Evolutionary conservation across 2,329 filamentous ascomycete genomes (phyloP).

Genomic region (Pseudogymnoascus sp.): DNA sequence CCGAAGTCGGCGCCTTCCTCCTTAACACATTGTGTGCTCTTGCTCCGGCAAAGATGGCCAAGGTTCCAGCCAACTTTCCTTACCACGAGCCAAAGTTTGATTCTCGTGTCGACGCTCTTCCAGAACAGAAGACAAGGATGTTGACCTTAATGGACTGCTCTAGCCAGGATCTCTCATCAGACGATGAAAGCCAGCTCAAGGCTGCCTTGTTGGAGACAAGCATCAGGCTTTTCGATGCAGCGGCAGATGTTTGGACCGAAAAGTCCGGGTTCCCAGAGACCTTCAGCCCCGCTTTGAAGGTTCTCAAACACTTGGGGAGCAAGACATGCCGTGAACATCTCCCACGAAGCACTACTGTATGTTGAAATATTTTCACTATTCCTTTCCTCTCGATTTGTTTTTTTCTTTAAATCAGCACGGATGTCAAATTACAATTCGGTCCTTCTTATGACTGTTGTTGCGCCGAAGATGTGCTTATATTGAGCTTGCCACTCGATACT

Average conservation of each 20-base stretch:
- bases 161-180: constrained; percentile 16
- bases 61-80: constrained; percentile 49
- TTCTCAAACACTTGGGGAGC: constrained; percentile 53
- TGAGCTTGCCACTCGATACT: constrained; percentile 28
- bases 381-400: neutral
- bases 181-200: constrained; percentile 35
- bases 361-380: neutral
- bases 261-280: constrained; percentile 73
- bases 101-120: constrained; percentile 40
- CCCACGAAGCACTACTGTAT: constrained; percentile 29
- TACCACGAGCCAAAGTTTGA: constrained; percentile 46
- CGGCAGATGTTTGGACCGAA: constrained; percentile 63
- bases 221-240: constrained; percentile 54
- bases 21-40: constrained; percentile 64
- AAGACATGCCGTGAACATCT: constrained; percentile 43
- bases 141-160: constrained; percentile 53
- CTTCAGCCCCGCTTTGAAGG: constrained; percentile 54
- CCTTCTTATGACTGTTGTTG: constrained; percentile 77
- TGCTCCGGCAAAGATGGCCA: constrained; percentile 43
- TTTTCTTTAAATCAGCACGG: constrained; percentile 56
- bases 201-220: constrained; percentile 54
- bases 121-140: constrained; percentile 37
- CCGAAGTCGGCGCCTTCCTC: constrained; percentile 76
- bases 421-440: constrained; percentile 99
- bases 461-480: constrained; percentile 99